A percentile compares a stretch with the other conserved stretches of the same genome.
These are phyloP conservation scores for Lumnitzera littorea DNA, from an alignment of 345 rosid genomes.

Conservation along the genomic window DNA sequence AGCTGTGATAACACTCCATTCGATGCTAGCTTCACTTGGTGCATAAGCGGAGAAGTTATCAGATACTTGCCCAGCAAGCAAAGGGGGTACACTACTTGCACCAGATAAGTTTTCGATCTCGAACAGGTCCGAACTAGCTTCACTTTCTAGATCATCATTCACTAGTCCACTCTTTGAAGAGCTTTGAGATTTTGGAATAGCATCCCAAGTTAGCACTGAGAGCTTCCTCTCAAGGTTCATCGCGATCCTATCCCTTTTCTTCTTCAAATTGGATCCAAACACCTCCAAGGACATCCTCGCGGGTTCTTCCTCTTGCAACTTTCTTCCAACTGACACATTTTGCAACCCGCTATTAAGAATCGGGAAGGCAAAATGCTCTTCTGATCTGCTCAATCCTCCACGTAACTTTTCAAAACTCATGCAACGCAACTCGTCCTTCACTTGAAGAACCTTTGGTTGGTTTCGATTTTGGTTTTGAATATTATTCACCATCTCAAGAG, in stretches of 20 bases:
- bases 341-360: slow-evolving; percentile 18
- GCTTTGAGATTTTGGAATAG: slow-evolving; percentile 41
- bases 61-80: slow-evolving; percentile 24
- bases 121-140: slow-evolving; percentile 62
- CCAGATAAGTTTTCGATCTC: slow-evolving; percentile 55
- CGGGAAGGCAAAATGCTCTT: slow-evolving; percentile 22
- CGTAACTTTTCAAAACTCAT: slow-evolving; percentile 18
- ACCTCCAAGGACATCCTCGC: slow-evolving; percentile 39
- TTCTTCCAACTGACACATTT: slow-evolving; percentile 3
- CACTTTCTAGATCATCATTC: slow-evolving; percentile 43
- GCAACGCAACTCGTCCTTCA: slow-evolving; percentile 18
- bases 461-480: slow-evolving; percentile 9
- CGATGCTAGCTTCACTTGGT: slow-evolving; percentile 55
- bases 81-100: slow-evolving; percentile 17
- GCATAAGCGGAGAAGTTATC: slow-evolving; percentile 29
- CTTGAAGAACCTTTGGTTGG: slow-evolving; percentile 7
- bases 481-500: slow-evolving; percentile 12
- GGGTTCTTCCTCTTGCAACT: slow-evolving; percentile 11
- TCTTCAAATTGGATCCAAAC: slow-evolving; percentile 6
- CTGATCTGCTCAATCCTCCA: slow-evolving; percentile 20
- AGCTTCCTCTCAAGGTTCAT: slow-evolving; percentile 49
- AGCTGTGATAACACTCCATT: slow-evolving; percentile 63
- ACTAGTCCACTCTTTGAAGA: slow-evolving; percentile 12
- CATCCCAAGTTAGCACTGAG: slow-evolving; percentile 68
- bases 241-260: slow-evolving; percentile 17